Base-by-base conservation (phyloP, 2,329 filamentous ascomycete species). In the Pseudopithomyces chartarum region DNA sequence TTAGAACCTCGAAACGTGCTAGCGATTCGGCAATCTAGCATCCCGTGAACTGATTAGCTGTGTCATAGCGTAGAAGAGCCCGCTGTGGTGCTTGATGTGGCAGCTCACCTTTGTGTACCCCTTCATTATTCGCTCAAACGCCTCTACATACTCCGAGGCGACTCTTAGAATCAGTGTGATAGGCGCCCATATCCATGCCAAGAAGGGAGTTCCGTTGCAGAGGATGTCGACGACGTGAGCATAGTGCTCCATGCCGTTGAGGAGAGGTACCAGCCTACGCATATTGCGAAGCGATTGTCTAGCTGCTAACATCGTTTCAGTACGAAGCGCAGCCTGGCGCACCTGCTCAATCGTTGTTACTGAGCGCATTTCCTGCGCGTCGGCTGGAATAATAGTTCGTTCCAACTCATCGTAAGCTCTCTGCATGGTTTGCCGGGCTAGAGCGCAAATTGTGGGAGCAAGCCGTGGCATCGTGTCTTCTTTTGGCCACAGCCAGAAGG, bases 161-260 rank as follows among this genome's bases (percentile, higher is more conserved):
- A 66, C 43, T 48, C 48, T 58, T 20, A 66, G 26, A 5, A 64
- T 58, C 39, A 66, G 46, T 12, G 54, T 66, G 6, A 65, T 55
- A 19, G 64, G 66, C 17, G 55, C 29, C 57, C 81, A 83, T 1
- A 82, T 67, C 74, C 75, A 82, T 0, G 78, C 67, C 3, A 83
- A 34, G 57, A 73, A 83, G 0, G 76, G 77, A 0, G 79, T 83
- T 0, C 79, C 80, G 44, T 82, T 80, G 58, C 81, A 83, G 0
- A 81, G 57, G 0, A 78, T 64, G 1, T 81, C 79, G 0, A 82
- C 67, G 0, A 68, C 66, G 38, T 76, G 76, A 0, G 77, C 71
- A 40, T 82, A 83, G 29, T 78, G 70, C 40, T 77, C 74, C 0
- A 83, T 57, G 0, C 75, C 78, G 0, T 62, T 56, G 20, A 83